These are phyloP conservation scores for Byssochlamys sp. DNA, from an alignment of 2,329 filamentous ascomycete genomes.

Conservation along the genomic window DNA sequence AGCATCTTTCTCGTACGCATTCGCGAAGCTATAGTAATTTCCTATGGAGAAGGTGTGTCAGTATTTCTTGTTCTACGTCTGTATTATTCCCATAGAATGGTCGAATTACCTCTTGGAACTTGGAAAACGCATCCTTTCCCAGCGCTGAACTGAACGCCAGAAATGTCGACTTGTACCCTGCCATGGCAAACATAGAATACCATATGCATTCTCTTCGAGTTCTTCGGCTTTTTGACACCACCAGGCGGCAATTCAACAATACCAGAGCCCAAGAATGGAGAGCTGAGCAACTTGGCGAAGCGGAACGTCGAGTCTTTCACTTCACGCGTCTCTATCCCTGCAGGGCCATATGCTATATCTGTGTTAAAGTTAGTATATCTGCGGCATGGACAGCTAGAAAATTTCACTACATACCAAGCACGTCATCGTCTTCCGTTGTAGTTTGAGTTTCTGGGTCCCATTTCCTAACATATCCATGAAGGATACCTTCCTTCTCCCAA, in stretches of 20 bases:
- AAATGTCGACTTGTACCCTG: conserved; percentile 64
- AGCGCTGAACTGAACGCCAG: conserved; percentile 58
- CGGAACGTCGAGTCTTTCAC: conserved; percentile 62
- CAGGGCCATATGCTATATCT: conserved; percentile 53
- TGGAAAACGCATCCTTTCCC: conserved; percentile 84
- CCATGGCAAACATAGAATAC: conserved; percentile 84
- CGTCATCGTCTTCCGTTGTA: conserved; percentile 30
- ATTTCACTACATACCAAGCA: conserved; percentile 25
- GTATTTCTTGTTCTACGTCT: background rate
- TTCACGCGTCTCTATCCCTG: conserved; percentile 48
- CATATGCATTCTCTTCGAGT: conserved; percentile 92
- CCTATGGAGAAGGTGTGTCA: conserved; percentile 43
- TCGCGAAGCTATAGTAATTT: conserved; percentile 85
- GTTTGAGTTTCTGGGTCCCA: conserved; percentile 34
- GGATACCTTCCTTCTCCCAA: conserved; percentile 36
- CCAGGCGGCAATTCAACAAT: conserved; percentile 79
- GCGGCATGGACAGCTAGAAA: conserved; percentile 1
- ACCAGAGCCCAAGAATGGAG: conserved; percentile 79
- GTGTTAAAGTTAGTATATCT: conserved; percentile 12
- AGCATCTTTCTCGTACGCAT: conserved; percentile 62
- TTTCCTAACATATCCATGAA: conserved; percentile 35
- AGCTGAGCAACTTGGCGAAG: conserved; percentile 77
- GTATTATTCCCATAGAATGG: background rate
- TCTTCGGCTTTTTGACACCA: conserved; percentile 79
- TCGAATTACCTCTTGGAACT: conserved; percentile 74